These are phyloP conservation scores for Scutellaria barbata DNA, from an alignment of 257 asterid genomes.

Conservation along the genomic window DNA sequence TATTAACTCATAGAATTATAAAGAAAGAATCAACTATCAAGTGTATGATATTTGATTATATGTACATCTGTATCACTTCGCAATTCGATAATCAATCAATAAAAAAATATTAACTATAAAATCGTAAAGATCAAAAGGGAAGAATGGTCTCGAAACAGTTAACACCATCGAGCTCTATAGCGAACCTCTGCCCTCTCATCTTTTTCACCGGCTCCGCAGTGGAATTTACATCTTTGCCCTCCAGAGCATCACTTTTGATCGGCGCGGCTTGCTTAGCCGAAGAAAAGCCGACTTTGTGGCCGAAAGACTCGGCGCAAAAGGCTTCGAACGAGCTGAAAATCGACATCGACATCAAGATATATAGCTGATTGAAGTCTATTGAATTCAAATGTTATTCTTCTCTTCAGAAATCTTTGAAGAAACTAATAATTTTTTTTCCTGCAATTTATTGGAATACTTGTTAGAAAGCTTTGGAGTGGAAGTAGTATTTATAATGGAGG, in stretches of 20 bases:
- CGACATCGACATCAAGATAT: constrained; percentile 49
- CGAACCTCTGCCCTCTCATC: constrained; percentile 45
- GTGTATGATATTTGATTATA: background rate
- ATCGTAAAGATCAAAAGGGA: constrained; percentile 30
- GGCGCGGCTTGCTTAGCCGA: constrained; percentile 18
- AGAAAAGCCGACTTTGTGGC: constrained; percentile 42
- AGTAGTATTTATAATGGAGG: no score
- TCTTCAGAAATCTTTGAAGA: background rate
- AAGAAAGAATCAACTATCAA: no score
- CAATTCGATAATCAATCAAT: background rate
- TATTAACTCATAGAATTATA: no score
- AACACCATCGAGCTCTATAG: constrained; percentile 61
- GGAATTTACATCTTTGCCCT: constrained; percentile 36
- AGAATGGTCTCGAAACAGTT: constrained; percentile 59
- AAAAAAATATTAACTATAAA: background rate
- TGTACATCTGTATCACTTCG: background rate
- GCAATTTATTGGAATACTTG: no score
- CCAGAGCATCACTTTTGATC: constrained; percentile 20
- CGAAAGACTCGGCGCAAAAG: constrained; percentile 51
- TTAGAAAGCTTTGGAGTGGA: background rate
- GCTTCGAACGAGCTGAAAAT: no score
- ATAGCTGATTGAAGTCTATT: constrained; percentile 32
- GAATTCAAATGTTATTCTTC: background rate
- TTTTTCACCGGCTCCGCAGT: background rate
- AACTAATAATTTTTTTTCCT: no score